phyloP scores from a whole-genome alignment of 1,139 yeast species.

The Schwanniomyces etchellsii region DNA sequence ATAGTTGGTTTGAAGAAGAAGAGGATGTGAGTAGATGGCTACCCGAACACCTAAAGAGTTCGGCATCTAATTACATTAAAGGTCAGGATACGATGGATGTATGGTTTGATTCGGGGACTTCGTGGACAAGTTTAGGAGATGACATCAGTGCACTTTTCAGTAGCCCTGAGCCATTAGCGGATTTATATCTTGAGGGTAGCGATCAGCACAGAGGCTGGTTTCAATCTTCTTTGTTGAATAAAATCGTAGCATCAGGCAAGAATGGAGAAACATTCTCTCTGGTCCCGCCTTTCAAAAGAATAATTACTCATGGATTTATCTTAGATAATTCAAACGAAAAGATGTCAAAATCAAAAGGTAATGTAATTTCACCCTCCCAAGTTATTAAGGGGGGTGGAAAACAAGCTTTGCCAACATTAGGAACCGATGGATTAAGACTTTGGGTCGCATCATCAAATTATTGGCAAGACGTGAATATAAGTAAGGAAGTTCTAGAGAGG shows the following conservation, averaged over 20 bases:
- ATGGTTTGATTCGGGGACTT: conserved; percentile 97
- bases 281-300: conserved; percentile 60
- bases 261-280: conserved; percentile 33
- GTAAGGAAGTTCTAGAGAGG: conserved; percentile 65
- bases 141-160: conserved; percentile 17
- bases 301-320: conserved; percentile 91
- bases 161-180: conserved; percentile 46
- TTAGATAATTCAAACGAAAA: conserved; percentile 80
- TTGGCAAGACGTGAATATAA: conserved; percentile 71
- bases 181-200: conserved; percentile 85
- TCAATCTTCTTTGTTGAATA: conserved; percentile 85
- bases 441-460: conserved; percentile 92
- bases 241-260: conserved; percentile 48
- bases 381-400: conserved; percentile 63
- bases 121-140: conserved; percentile 67
- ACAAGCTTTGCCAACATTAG: conserved; percentile 59
- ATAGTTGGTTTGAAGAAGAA: conserved; percentile 69
- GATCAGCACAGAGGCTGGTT: conserved; percentile 99
- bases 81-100: conserved; percentile 96
- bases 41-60: conserved; percentile 36
- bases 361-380: conserved; percentile 63
- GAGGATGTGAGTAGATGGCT: conserved; percentile 64
- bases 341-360: conserved; percentile 93
- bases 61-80: conserved; percentile 44
- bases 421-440: conserved; percentile 85